These are phyloP conservation scores for Iris macrosiphon DNA, from an alignment of 106 monocot species.

Conservation along the genomic window DNA sequence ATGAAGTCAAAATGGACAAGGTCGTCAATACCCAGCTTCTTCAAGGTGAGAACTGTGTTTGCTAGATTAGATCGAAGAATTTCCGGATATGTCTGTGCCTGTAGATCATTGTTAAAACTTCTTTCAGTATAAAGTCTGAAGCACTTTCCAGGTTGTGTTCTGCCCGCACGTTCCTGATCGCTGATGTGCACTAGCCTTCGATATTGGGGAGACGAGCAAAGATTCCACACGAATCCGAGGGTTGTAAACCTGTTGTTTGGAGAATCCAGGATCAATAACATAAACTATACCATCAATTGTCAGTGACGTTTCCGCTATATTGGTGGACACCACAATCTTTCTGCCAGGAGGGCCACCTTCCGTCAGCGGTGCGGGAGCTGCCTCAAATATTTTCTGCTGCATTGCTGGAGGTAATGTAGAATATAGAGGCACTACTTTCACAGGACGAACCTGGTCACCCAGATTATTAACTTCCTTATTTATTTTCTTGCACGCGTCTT, in stretches of 20 bases:
- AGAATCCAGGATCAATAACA: slow-evolving; percentile 78
- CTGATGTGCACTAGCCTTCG: slow-evolving; percentile 73
- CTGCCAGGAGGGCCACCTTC: slow-evolving; percentile 58
- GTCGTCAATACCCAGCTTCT: slow-evolving; percentile 78
- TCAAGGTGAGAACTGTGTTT: slow-evolving; percentile 57
- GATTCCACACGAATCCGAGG: slow-evolving; percentile 61
- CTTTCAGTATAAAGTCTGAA: slow-evolving; percentile 69
- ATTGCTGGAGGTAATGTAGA: slow-evolving; percentile 56
- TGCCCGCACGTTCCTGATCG: slow-evolving; percentile 74
- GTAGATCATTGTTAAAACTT: slow-evolving; percentile 55
- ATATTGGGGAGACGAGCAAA: slow-evolving; percentile 61
- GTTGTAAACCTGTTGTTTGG: slow-evolving; percentile 73
- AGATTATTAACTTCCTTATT: slow-evolving; percentile 50
- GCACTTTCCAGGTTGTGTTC: slow-evolving; percentile 77
- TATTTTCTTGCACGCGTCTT: slow-evolving; percentile 57
- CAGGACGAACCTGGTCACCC: slow-evolving; percentile 70
- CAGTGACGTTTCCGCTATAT: slow-evolving; percentile 75
- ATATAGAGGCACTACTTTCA: slow-evolving; percentile 60
- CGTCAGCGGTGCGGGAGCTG: slow-evolving; percentile 45
- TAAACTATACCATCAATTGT: slow-evolving; percentile 86
- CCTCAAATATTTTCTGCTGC: slow-evolving; percentile 70
- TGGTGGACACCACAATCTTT: slow-evolving; percentile 75
- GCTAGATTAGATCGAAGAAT: slow-evolving; percentile 60
- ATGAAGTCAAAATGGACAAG: slow-evolving; percentile 78
- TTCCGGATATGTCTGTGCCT: slow-evolving; percentile 68